These are phyloP conservation scores for Lepraria neglecta DNA, from an alignment of 495 filamentous ascomycete genomes.

Conservation along the genomic window DNA sequence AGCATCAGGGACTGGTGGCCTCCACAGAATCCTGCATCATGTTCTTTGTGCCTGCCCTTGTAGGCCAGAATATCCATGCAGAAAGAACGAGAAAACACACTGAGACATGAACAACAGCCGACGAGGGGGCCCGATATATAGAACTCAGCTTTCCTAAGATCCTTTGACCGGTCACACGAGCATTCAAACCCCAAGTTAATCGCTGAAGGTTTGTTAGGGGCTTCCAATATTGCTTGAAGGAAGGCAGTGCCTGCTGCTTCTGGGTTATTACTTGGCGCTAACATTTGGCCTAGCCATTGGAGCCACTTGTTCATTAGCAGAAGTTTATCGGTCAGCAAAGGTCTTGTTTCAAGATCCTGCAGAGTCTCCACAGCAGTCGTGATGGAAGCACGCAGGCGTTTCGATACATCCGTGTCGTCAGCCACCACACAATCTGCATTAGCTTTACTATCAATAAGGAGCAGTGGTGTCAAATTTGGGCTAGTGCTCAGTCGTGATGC, in stretches of 20 bases:
- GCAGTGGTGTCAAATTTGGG: background rate
- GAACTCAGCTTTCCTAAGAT: background rate
- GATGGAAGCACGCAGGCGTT: background rate
- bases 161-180: background rate
- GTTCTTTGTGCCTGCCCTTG: background rate
- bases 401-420: background rate
- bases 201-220: background rate
- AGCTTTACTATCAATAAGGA: background rate
- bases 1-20: background rate
- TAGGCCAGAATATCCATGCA: background rate
- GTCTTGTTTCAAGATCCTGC: background rate
- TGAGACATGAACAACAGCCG: background rate
- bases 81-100: background rate
- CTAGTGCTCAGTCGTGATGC: background rate
- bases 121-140: background rate
- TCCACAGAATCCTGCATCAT: background rate
- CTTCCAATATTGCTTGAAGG: background rate
- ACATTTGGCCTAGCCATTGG: background rate
- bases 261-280: background rate
- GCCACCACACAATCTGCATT: background rate
- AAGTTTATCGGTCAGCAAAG: background rate
- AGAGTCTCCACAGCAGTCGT: background rate
- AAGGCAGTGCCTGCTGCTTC: slow-evolving; percentile 1
- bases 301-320: background rate
- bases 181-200: background rate